Conservation (phyloP, 2,329 filamentous ascomycete genomes). For the Ophiostoma sp. region DNA sequence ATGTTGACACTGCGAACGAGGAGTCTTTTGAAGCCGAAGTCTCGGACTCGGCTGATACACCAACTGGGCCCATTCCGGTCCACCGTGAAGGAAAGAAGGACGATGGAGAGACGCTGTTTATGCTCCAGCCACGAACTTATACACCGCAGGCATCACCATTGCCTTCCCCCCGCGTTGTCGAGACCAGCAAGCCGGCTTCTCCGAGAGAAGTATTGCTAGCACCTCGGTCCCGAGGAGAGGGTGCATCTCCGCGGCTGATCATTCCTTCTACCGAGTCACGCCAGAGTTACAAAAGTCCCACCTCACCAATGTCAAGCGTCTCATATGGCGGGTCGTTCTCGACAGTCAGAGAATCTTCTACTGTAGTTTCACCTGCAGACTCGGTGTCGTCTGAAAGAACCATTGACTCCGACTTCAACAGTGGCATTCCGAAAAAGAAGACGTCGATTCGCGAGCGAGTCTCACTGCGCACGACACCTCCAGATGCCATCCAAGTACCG, state of each 20-base stretch:
- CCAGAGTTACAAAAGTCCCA: slow-evolving; percentile 11
- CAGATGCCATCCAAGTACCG: slow-evolving; percentile 51
- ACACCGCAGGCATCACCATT: slow-evolving; percentile 48
- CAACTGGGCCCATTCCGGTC: not conserved
- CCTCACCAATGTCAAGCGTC: slow-evolving; percentile 5
- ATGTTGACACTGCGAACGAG: slow-evolving; percentile 9
- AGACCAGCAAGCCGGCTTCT: slow-evolving; percentile 18
- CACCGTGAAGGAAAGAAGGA: slow-evolving; percentile 11
- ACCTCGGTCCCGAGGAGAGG: slow-evolving; percentile 9
- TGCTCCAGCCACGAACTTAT: slow-evolving; percentile 54
- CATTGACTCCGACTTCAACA: not conserved
- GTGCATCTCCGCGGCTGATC: slow-evolving; percentile 12
- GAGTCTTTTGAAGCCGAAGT: not conserved
- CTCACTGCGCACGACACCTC: slow-evolving; percentile 48
- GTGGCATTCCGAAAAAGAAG: slow-evolving; percentile 28
- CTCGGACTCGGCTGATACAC: slow-evolving; percentile 6
- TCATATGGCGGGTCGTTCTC: not conserved
- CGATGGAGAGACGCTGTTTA: slow-evolving; percentile 39
- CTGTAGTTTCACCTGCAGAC: slow-evolving; percentile 13
- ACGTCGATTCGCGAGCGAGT: slow-evolving; percentile 50
- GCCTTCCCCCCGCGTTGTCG: slow-evolving; percentile 42
- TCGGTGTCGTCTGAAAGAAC: slow-evolving; percentile 17
- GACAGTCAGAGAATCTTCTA: slow-evolving; percentile 1
- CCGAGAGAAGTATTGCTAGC: not conserved
- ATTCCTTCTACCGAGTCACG: slow-evolving; percentile 18